Conservation (phyloP, 1,139 yeast species). For the Hemisphaericaspora lyxosophila region DNA sequence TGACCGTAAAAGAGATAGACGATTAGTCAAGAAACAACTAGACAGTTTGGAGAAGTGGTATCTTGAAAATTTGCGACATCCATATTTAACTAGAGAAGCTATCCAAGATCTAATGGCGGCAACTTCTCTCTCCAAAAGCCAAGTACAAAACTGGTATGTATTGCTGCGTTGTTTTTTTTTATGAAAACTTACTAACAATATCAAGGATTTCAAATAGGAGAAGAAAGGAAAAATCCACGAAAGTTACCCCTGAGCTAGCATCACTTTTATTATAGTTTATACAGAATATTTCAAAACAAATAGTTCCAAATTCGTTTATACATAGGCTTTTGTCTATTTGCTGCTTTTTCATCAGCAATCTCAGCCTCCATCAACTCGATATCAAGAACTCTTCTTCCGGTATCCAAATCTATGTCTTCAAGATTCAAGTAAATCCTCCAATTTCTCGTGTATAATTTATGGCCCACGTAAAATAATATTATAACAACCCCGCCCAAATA, state of each 20-base stretch:
- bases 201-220: constrained; percentile 15
- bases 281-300: constrained; percentile 33
- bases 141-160: constrained; percentile 17
- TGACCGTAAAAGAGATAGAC: background rate
- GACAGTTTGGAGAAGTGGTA: constrained; percentile 12
- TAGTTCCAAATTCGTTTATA: constrained; percentile 32
- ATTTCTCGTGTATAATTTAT: constrained; percentile 31
- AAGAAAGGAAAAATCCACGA: constrained; percentile 11
- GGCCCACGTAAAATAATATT: constrained; percentile 32
- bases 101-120: constrained; percentile 4
- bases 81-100: constrained; percentile 6
- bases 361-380: constrained; percentile 14
- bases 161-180: background rate
- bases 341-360: constrained; percentile 12
- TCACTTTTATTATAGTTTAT: constrained; percentile 4
- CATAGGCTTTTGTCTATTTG: constrained; percentile 16
- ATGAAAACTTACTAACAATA: constrained; percentile 7
- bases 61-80: constrained; percentile 6
- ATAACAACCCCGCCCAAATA: constrained; percentile 38
- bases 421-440: constrained; percentile 31
- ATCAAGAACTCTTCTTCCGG: constrained; percentile 34
- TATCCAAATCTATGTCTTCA: constrained; percentile 32
- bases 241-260: constrained; percentile 12
- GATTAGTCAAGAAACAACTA: constrained; percentile 5
- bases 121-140: constrained; percentile 9